Evolutionary conservation across 2,329 filamentous ascomycete genomes (phyloP), one percentile per base, ranked within the genome.

Genomic region (Cordyceps farinosa): DNA sequence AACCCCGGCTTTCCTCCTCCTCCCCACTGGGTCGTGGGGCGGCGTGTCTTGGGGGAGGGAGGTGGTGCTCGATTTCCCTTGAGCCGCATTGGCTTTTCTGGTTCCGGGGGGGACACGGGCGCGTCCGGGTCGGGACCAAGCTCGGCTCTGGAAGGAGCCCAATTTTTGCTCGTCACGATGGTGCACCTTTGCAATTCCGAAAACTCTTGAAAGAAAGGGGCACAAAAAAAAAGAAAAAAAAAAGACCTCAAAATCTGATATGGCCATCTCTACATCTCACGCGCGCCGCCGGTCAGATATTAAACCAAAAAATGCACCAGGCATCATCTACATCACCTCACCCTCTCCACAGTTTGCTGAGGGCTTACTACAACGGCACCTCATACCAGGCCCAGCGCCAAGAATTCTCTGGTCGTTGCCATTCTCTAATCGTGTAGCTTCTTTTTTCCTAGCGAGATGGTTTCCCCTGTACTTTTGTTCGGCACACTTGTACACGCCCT

Each of bases 291-390:
- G 3, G 60, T 62, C 51, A 62, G 60, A 55, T 55, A 22, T 22
- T 1, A 27, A n/a, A 54, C 60, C 60, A 62, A 22, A 22, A 22
- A 22, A 62, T 62, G 60, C 60, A 62, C 60, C 32, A 27, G 13
- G 44, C 60, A 55, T 55, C 51, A 55, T 55, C 51, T 55, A 50
- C 60, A 55, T 62, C 60, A 62, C 60, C 60, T 62, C 60, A 62
- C 60, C 51, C 60, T 56, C 60, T 62, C 60, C 60, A 62, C 60
- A 48, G 60, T 62, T 55, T 62, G 60, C 51, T 62, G 60, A 62
- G 60, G 51, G 60, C 60, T 62, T 62, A 62, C 60, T 62, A 62
- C 59, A 54, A 27, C 30, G 22, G 59, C 50, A 15, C 40, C 59
- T 61, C 50, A 54, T 47, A 6, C 32, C 30, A 38, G 32, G 48